Percentiles rank a stretch among this genome's conserved stretches.
These are phyloP conservation scores for Pleodorina starrii DNA, from an alignment of 139 green algal genomes.

Conservation along the genomic window DNA sequence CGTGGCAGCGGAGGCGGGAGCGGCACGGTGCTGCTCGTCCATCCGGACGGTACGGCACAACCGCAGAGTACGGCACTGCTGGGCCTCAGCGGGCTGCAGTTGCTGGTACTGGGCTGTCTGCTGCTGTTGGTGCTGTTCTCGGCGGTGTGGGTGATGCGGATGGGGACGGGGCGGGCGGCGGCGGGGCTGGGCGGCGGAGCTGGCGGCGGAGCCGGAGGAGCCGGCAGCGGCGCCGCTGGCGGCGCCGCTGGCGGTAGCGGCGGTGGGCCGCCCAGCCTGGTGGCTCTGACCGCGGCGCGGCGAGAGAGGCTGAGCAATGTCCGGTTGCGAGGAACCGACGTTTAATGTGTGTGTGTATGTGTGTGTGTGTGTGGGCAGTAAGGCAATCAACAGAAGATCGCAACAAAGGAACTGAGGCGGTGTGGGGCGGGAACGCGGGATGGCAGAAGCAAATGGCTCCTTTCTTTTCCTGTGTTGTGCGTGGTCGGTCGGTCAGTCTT, in stretches of 20 bases:
- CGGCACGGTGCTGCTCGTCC: constrained; percentile 8
- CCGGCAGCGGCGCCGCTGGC: not conserved
- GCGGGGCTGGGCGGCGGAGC: not conserved
- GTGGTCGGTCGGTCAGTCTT: too few relatives aligned
- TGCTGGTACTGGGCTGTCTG: constrained; percentile 14
- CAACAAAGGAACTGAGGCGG: too few relatives aligned
- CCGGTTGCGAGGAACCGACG: not conserved
- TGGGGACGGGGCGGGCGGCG: not conserved
- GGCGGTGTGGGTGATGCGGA: constrained; percentile 19
- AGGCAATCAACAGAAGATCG: too few relatives aligned
- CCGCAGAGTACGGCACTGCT: not conserved
- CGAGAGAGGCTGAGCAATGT: not conserved
- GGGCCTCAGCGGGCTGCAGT: not conserved
- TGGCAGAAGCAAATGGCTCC: too few relatives aligned
- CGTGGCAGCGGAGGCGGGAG: not conserved
- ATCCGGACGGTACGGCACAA: not conserved
- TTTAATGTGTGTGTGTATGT: too few relatives aligned
- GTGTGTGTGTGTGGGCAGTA: too few relatives aligned
- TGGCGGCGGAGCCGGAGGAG: not conserved
- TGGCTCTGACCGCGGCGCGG: not conserved
- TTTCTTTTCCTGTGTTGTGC: too few relatives aligned
- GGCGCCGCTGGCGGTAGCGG: not conserved
- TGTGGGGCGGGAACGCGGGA: too few relatives aligned
- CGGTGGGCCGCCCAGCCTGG: not conserved
- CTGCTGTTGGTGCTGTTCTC: not conserved